Conservation (phyloP, 2,329 filamentous ascomycete species). For the Aspergillus piperis region DNA sequence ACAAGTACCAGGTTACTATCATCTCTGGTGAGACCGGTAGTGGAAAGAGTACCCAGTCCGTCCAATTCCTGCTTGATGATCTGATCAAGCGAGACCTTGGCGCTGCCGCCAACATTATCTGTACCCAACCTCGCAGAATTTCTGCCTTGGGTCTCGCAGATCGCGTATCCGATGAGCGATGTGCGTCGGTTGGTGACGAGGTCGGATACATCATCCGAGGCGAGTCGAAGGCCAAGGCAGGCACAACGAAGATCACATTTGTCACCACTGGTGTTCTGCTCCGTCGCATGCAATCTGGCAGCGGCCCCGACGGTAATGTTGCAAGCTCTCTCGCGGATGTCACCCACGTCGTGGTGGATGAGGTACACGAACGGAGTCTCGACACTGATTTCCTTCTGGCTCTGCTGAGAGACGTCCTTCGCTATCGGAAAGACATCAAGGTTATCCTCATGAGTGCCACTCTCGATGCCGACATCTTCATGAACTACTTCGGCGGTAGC, state of each 20-base stretch:
- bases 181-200: conserved; percentile 77
- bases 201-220: conserved; percentile 91
- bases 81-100: conserved; percentile 76
- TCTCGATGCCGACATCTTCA: conserved; percentile 83
- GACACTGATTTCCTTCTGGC: conserved; percentile 94
- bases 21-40: conserved; percentile 96
- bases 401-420: conserved; percentile 79
- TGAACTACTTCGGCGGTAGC: conserved; percentile 74
- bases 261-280: conserved; percentile 94
- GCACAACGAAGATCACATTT: conserved; percentile 85
- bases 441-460: conserved; percentile 96
- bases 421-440: conserved; percentile 74
- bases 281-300: conserved; percentile 85
- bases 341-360: conserved; percentile 92
- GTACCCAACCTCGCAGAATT: conserved; percentile 92
- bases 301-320: conserved; percentile 76
- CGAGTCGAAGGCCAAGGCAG: conserved; percentile 72
- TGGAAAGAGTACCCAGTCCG: conserved; percentile 94
- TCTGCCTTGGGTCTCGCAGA: conserved; percentile 93
- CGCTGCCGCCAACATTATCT: conserved; percentile 81
- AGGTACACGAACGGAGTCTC: conserved; percentile 92
- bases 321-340: conserved; percentile 81
- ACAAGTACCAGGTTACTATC: conserved; percentile 82
- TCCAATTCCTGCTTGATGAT: conserved; percentile 94
- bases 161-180: conserved; percentile 89